A percentile compares a stretch with the other conserved stretches of the same genome.
Evolutionary conservation across 192 early-diverging fungal genomes (phyloP).

Genomic region (Mortierella hygrophila): DNA sequence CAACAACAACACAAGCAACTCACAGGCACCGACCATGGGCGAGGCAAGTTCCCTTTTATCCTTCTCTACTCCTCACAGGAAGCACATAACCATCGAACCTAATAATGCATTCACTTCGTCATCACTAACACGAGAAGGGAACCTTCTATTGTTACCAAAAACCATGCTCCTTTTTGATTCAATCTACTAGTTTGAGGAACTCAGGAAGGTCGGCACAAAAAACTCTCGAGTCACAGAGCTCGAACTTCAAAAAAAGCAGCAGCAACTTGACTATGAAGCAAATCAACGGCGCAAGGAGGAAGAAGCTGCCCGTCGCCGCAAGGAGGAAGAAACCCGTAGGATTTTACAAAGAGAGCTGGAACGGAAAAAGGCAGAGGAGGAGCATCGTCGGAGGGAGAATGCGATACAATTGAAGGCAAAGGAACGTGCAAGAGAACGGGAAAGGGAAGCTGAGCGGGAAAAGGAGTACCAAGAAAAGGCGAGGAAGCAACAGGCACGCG

Average conservation of each 20-base stretch:
- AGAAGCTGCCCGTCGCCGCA: slow-evolving; percentile 27
- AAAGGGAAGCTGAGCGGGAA: slow-evolving; percentile 38
- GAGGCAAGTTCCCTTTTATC: not conserved
- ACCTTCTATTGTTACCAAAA: not conserved
- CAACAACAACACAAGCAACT: not conserved
- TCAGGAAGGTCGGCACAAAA: slow-evolving; percentile 48
- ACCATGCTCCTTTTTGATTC: not conserved
- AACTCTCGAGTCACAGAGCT: slow-evolving; percentile 35
- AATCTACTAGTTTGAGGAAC: slow-evolving; percentile 42
- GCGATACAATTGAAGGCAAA: slow-evolving; percentile 37
- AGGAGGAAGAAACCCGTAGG: slow-evolving; percentile 37
- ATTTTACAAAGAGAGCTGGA: slow-evolving; percentile 37
- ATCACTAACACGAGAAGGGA: not conserved
- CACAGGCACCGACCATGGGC: not conserved
- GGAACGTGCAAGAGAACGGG: slow-evolving; percentile 41
- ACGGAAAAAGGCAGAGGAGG: slow-evolving; percentile 39
- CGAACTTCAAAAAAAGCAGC: slow-evolving; percentile 48
- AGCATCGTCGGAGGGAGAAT: slow-evolving; percentile 27
- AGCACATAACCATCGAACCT: not conserved
- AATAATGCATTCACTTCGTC: not conserved
- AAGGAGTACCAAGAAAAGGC: slow-evolving; percentile 24
- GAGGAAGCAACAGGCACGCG: slow-evolving; percentile 19
- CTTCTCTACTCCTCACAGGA: too few species aligned
- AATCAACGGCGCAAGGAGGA: slow-evolving; percentile 39
- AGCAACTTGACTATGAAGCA: slow-evolving; percentile 38